A percentile compares a stretch with the other conserved stretches of the same genome.
Evolutionary conservation across 1,284 basidiomycete species (phyloP).

Genomic region (Fomitiporia mediterranea): DNA sequence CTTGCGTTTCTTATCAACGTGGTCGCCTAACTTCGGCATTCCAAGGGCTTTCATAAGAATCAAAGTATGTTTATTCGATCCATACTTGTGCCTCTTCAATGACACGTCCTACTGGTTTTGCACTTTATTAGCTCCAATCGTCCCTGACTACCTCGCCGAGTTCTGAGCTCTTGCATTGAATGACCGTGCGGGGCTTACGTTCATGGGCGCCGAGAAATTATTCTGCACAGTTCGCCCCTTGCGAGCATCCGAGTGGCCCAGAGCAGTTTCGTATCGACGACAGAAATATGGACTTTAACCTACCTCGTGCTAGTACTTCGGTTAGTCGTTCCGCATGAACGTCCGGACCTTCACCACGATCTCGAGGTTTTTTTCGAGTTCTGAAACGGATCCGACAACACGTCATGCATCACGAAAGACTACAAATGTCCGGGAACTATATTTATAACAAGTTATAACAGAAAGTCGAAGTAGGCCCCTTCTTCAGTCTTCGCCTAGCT

Average conservation of each 20-base stretch:
- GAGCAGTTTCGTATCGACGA: neutral
- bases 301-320: neutral
- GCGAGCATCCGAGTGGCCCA: neutral
- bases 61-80: too few species aligned
- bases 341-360: neutral
- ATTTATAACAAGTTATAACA: neutral
- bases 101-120: too few species aligned
- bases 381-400: neutral
- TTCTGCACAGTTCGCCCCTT: neutral
- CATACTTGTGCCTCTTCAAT: neutral
- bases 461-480: neutral
- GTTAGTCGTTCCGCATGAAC: slow-evolving; percentile 1
- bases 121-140: too few species aligned
- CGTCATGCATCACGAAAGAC: slow-evolving; percentile 1
- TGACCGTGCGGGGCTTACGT: too few species aligned
- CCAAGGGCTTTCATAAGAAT: too few species aligned
- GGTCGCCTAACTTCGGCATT: too few species aligned
- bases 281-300: neutral
- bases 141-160: neutral
- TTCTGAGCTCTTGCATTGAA: neutral
- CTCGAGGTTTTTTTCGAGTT: neutral
- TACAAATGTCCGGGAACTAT: neutral
- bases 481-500: neutral
- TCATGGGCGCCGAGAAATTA: neutral
- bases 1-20: too few species aligned